Base-by-base conservation (phyloP, 2,329 filamentous ascomycete species). In the Cordyceps fumosorosea region DNA sequence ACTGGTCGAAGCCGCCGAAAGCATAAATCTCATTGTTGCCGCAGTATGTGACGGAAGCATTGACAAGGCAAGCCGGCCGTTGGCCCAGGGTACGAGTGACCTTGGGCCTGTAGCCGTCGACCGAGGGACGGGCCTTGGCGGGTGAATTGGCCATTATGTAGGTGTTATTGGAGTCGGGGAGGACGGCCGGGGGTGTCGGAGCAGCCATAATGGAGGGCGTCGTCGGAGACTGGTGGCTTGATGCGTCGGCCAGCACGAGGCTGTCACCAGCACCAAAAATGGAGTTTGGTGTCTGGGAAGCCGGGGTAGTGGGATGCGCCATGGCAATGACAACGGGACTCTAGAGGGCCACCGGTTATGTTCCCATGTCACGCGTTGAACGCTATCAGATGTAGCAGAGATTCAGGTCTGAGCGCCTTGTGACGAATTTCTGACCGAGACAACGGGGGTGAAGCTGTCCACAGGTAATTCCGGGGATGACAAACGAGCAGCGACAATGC, bases 1-100 rank as follows among this genome's bases (percentile, higher is more conserved):
- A 98, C 75, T 98, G 93, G 72, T 99, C 95, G 71, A 99, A 99
- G 20, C 95, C 95, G 50, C 95, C 95, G 79, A 99, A 99, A 12
- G 93, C 95, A 76, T 96, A 98, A 69, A 99, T 98, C 75, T 95
- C 88, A 73, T 98, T 95, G 77, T 96, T 95, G 64, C 93, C 93
- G 71, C 95, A 96, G 74, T 96, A 97, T n/a, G 95, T 99, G 64
- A 98, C 93, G 0, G 95, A 98, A 58, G 95, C 95, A 80, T 99
- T 99, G 67, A 99, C 93, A 56, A 99, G 82, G 72, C 93, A 98
- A 42, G 95, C 93, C 44, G 95, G 95, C 67, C 93, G 86, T 76
- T 91, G 87, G 53, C 89, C 89, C 55, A 89, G 80, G 14, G 89
- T 90, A 69, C 88, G 87, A 44, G 84, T 93, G 64, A 96, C 90